These are phyloP conservation scores for Trichomonascaceae sp. DNA, from an alignment of 1,139 yeast genomes.

Conservation along the genomic window DNA sequence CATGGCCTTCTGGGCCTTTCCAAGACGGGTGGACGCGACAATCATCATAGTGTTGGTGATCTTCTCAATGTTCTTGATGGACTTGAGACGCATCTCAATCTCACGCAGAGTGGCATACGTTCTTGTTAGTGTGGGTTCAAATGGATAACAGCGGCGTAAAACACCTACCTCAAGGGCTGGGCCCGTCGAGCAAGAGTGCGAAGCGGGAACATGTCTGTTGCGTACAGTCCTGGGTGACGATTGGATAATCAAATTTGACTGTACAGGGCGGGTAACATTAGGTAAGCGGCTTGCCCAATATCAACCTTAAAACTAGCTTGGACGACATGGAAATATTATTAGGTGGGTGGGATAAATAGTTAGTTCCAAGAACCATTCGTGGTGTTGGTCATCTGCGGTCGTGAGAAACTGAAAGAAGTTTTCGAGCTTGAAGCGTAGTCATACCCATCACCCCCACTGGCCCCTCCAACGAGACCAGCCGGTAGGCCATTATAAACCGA, in stretches of 20 bases:
- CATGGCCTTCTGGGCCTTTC: constrained; percentile 95
- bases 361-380: no score
- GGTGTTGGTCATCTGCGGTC: no score
- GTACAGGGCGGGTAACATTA: neutral
- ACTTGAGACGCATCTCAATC: constrained; percentile 94
- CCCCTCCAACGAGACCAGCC: no score
- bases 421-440: no score
- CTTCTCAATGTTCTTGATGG: constrained; percentile 96
- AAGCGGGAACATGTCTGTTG: constrained; percentile 17
- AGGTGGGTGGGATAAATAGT: no score
- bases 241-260: constrained; percentile 1
- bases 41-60: constrained; percentile 99
- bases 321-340: no score
- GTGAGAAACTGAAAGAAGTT: no score
- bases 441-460: no score
- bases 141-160: neutral
- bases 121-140: constrained; percentile 30
- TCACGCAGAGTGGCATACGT: constrained; percentile 97
- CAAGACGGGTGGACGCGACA: constrained; percentile 95
- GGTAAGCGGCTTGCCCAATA: constrained; percentile 1
- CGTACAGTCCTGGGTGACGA: constrained; percentile 2
- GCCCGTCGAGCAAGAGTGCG: constrained; percentile 16
- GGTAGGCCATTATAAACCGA: no score
- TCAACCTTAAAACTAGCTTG: neutral
- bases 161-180: constrained; percentile 13